Base-by-base conservation (phyloP, 1,284 basidiomycete species). In the Volvariella volvacea region DNA sequence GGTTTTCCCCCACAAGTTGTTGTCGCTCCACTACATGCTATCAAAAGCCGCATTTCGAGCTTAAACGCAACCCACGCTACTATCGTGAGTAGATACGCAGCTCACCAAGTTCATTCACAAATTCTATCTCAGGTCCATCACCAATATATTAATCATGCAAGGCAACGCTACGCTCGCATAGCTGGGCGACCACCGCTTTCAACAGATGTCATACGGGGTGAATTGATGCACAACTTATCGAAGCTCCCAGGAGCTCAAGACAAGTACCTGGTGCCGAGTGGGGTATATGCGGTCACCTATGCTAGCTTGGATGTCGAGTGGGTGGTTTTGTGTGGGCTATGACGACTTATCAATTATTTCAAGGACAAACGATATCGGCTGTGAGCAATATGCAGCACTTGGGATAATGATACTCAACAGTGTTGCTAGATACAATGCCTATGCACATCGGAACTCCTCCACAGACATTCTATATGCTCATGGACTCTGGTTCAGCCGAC, bases 401-500 rank as follows among this genome's bases (percentile, higher is more conserved):
- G 14, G 3, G 17, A 12, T 21, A 19, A 6, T 19, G 25, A n/a
- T 3, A 37, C 20, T 39, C 37, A 22, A 6, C 34, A 17, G 12
- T 21, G 34, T 33, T 28, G 33, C 30, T 34, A 53, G 52, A 50
- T 45, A 44, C 56, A 20, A 41, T 21, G 2, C 50, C 41, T 1
- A 43, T 63, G 3, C 41, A 50, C 33, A 48, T 64, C 1, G 63
- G 63, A 12, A 62, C 60, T 0, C 62, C 60, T 2, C 34, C 53
- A 2, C 57, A 57, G 31, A 31, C 47, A 9, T 65, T 62, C 38
- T 44, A 22, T 3, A 51, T 64, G 21, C 53, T 63, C 9, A 47
- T 64, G 30, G 61, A 64, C 46, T 61, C 60, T 16, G 60, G 62
- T 21, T 62, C 62, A 15, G 51, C 60, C 21, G 55, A 59, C 44